Base-by-base conservation (phyloP, 2,329 filamentous ascomycete genomes). In the Neopestalotiopsis clavispora region DNA sequence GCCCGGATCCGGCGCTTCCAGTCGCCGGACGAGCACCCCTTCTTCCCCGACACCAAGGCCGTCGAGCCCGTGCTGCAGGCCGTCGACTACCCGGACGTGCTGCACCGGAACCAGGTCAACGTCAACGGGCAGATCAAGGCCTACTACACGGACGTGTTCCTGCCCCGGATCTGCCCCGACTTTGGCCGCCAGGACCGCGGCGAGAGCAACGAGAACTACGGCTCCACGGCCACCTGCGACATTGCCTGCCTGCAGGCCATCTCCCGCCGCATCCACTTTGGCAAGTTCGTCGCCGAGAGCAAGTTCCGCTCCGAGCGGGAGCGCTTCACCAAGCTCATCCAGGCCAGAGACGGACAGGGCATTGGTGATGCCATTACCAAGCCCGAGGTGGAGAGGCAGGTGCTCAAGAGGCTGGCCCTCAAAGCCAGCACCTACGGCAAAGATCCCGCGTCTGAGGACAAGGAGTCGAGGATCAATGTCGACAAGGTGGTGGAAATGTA, bases 261-360 rank as follows among this genome's bases (percentile, higher is more conserved):
- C 61, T 97, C 94, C 52, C 88, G 95, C 57, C 87, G 96, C 67
- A 96, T 99, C 74, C 96, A 99, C 82, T 99, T 97, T 83, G 96
- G 96, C 74, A 99, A 98, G 83, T 98, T 98, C 77, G 96, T 99
- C 9, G 96, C 96, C 58, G 96, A 99, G 86, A 91, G 92, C 69
- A 99, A 99, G 84, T 99, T 98, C 82, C 88, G 89, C 75, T 91
- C 92, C 61, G 93, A 98, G 74, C 87, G 90, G 38, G 93, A 95
- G 75, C 88, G 84, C 71, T 99, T 95, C 79, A 95, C 93, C 5
- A 85, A 85, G 71, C 81, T 98, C 81, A 98, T 99, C 83, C 90
- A 91, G 80, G 91, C 90, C 1, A 90, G 86, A 71, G 95, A 99
- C 80, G 86, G 92, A 5, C 84, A 90, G 67, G 95, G 92, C 2